These are phyloP conservation scores for Cylindrodendrum hubeiense DNA, from an alignment of 2,329 filamentous ascomycete genomes.

Conservation along the genomic window DNA sequence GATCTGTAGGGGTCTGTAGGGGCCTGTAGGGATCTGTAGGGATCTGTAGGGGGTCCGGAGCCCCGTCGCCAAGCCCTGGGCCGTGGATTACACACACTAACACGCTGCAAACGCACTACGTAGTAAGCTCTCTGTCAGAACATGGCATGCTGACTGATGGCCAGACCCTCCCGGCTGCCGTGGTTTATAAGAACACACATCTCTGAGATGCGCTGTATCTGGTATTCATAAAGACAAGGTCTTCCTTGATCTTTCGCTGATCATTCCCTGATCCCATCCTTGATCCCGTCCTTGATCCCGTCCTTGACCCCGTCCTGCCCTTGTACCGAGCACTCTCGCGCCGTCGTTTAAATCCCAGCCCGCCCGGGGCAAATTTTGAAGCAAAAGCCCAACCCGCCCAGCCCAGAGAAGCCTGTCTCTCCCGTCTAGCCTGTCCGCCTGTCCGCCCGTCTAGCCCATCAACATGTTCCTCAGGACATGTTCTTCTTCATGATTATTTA, in stretches of 20 bases:
- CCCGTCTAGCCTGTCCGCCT: slow-evolving; percentile 14
- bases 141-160: slow-evolving; percentile 18
- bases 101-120: slow-evolving; percentile 12
- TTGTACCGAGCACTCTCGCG: not conserved
- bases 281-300: not conserved
- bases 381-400: slow-evolving; percentile 8
- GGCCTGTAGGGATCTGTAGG: no score
- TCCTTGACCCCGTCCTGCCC: not conserved
- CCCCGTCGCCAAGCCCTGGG: not conserved
- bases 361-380: slow-evolving; percentile 7
- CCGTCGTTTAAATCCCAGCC: slow-evolving; percentile 6
- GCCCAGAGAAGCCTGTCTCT: no score
- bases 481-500: slow-evolving; percentile 28
- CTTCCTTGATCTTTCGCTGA: not conserved
- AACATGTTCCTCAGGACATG: slow-evolving; percentile 18
- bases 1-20: no score
- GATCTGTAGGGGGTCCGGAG: not conserved
- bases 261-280: not conserved
- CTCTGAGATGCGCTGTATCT: not conserved
- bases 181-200: not conserved
- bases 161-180: not conserved
- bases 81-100: not conserved
- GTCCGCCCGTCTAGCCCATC: slow-evolving; percentile 22
- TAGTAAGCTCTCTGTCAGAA: slow-evolving; percentile 25
- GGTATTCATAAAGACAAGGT: slow-evolving; percentile 5